phyloP scores from a whole-genome alignment of 345 rosid genomes.

The Bruguiera sexangula region DNA sequence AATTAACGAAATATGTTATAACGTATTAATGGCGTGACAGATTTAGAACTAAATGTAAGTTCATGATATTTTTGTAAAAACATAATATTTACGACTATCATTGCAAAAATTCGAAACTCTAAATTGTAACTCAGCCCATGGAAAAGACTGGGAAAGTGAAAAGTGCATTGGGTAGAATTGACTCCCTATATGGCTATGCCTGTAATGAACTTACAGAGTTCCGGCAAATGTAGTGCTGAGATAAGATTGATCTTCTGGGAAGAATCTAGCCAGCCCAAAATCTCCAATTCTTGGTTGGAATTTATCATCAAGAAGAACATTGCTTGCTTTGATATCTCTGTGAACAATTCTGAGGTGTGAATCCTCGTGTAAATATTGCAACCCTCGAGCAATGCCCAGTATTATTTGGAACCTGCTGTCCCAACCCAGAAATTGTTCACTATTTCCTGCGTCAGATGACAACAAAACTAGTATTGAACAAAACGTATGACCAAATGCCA shows the following conservation, averaged over 20 bases:
- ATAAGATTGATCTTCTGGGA: constrained; percentile 66
- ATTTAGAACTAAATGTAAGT: too few relatives aligned
- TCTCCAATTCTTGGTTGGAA: constrained; percentile 63
- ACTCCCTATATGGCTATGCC: not conserved
- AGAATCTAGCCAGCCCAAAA: constrained; percentile 66
- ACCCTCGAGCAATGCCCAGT: constrained; percentile 55
- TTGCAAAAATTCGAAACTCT: too few relatives aligned
- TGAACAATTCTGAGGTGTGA: constrained; percentile 56
- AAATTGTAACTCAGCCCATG: too few relatives aligned
- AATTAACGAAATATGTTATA: too few relatives aligned
- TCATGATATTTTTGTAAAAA: too few relatives aligned
- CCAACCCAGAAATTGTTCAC: constrained; percentile 43
- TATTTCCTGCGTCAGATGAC: constrained; percentile 31
- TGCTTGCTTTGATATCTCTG: constrained; percentile 74
- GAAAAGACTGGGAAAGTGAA: not conserved
- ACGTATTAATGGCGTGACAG: too few relatives aligned
- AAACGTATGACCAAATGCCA: too few relatives aligned
- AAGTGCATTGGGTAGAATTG: not conserved
- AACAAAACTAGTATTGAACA: not conserved
- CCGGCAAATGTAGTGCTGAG: constrained; percentile 67
- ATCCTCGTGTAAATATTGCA: constrained; percentile 67
- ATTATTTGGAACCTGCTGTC: constrained; percentile 51
- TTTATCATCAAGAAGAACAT: constrained; percentile 65
- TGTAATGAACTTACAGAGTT: constrained; percentile 46
- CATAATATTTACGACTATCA: too few relatives aligned